Conservation (phyloP, 2,329 filamentous ascomycete species). For the Pseudopithomyces maydicus region DNA sequence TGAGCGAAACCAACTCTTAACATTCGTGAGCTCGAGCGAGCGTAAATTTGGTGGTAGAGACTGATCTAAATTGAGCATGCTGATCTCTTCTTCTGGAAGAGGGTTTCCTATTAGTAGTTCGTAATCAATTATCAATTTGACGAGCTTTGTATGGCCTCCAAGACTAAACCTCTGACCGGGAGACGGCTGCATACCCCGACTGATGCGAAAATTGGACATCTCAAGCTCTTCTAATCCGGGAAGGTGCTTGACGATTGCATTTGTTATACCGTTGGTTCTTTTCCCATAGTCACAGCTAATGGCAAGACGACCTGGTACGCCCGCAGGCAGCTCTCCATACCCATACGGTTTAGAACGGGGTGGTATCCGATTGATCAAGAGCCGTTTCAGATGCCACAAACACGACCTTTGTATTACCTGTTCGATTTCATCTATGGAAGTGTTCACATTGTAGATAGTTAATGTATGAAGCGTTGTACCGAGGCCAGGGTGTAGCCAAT, state of each 20-base stretch:
- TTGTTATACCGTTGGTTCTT: not conserved
- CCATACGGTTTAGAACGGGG: no score
- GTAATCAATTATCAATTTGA: not conserved
- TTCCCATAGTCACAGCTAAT: no score
- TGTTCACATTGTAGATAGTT: not conserved
- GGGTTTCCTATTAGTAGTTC: not conserved
- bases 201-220: not conserved
- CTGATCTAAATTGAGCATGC: not conserved
- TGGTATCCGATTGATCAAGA: no score
- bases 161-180: no score
- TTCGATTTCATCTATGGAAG: not conserved
- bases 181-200: no score
- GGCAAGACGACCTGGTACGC: no score
- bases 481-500: not conserved
- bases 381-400: not conserved
- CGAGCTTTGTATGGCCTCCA: not conserved
- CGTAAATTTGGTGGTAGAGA: not conserved
- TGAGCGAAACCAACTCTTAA: not conserved
- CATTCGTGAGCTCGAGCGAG: not conserved
- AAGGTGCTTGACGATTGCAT: not conserved
- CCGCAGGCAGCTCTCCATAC: no score
- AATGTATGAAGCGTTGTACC: not conserved
- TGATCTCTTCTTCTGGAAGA: not conserved
- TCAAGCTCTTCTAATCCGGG: not conserved
- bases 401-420: not conserved